Percentiles rank a stretch among this genome's conserved stretches.
Evolutionary conservation across 257 asterid species (phyloP).

Genomic region (Ligustrum vulgare): DNA sequence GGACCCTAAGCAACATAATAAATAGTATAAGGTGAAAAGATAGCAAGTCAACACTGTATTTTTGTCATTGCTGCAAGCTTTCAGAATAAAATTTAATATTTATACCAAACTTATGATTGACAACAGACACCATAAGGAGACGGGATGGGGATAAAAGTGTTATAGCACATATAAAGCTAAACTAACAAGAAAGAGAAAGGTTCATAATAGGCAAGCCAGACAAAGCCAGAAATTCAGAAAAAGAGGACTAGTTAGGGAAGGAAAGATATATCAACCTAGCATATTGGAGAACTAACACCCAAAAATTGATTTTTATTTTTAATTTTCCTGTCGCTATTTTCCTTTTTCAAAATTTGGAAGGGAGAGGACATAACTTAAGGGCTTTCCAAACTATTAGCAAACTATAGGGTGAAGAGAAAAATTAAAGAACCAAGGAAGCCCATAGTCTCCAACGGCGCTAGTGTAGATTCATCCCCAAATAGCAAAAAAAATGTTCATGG

Average conservation of each 20-base stretch:
- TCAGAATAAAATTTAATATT: background rate
- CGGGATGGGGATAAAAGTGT: background rate
- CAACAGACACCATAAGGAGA: background rate
- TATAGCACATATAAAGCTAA: background rate
- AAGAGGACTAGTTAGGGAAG: background rate
- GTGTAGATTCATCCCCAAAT: slow-evolving; percentile 7
- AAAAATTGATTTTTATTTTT: background rate
- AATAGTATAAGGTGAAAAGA: background rate
- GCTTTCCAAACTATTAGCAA: background rate
- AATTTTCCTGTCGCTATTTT: background rate
- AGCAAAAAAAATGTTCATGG: slow-evolving; percentile 20
- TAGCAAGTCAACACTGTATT: background rate
- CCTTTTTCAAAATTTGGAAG: background rate
- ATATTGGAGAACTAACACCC: background rate
- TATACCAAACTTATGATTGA: background rate
- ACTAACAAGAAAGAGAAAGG: background rate
- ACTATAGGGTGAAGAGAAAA: background rate
- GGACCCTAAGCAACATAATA: background rate
- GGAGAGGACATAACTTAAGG: background rate
- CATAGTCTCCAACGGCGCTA: background rate
- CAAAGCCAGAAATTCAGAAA: slow-evolving; percentile 2
- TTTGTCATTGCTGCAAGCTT: background rate
- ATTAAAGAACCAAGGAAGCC: background rate
- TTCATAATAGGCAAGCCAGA: slow-evolving; percentile 1
- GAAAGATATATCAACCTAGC: background rate